phyloP scores from a whole-genome alignment of 2,329 filamentous ascomycete species.

The Epichloe brachyelytri region DNA sequence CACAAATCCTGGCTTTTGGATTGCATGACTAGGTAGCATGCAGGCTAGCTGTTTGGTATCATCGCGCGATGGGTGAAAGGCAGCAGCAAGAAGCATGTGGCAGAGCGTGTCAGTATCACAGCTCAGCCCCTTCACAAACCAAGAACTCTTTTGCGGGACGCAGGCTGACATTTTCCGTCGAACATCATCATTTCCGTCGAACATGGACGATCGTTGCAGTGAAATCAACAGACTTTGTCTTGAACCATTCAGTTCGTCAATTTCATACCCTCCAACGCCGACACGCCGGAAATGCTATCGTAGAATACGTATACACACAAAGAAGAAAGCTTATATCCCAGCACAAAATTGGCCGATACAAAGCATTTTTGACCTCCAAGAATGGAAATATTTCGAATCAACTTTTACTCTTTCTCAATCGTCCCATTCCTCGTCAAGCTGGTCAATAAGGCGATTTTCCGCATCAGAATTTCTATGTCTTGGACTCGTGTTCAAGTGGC shows the following conservation, averaged over 20 bases:
- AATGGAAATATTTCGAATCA: neutral
- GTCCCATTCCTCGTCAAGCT: slow-evolving; percentile 95
- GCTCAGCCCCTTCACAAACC: too few species aligned
- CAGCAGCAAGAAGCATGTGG: neutral
- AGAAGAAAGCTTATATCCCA: neutral
- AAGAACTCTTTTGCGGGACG: too few species aligned
- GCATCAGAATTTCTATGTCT: slow-evolving; percentile 51
- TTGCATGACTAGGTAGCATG: neutral
- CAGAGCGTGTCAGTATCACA: too few species aligned
- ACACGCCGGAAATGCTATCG: neutral
- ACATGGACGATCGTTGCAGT: too few species aligned
- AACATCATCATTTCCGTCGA: neutral
- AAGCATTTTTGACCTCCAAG: neutral
- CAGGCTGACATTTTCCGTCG: neutral
- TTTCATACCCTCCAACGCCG: neutral
- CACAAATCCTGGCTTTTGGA: neutral
- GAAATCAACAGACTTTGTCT: neutral
- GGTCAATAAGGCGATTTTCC: slow-evolving; percentile 89
- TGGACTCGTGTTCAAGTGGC: slow-evolving; percentile 43
- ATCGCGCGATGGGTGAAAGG: too few species aligned
- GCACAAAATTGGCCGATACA: neutral
- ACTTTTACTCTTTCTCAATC: slow-evolving; percentile 33
- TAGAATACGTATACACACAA: neutral
- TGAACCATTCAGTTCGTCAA: neutral
- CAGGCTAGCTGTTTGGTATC: neutral